phyloP scores from a whole-genome alignment of 345 rosid species.

The Mercurialis annua region DNA sequence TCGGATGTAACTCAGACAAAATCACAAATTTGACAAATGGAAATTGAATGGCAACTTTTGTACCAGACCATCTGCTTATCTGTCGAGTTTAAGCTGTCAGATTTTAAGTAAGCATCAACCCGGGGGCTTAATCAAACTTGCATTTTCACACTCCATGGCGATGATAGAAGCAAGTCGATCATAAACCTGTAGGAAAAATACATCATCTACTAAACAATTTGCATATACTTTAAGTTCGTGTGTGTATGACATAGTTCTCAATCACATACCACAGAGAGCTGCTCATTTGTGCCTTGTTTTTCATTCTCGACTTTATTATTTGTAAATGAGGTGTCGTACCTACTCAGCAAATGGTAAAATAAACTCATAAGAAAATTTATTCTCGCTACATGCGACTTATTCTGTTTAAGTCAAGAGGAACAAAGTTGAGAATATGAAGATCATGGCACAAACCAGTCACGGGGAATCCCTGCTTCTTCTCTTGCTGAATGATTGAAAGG shows the following conservation, averaged over 20 bases:
- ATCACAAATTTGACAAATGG: background rate
- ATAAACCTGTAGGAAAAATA: slow-evolving; percentile 45
- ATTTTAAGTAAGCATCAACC: slow-evolving; percentile 20
- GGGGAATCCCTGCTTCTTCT: slow-evolving; percentile 88
- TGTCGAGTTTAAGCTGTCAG: background rate
- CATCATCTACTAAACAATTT: background rate
- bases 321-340: slow-evolving; percentile 60
- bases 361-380: too few relatives aligned
- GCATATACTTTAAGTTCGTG: background rate
- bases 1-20: background rate
- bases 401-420: background rate
- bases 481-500: slow-evolving; percentile 90
- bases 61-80: background rate
- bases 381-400: background rate
- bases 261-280: slow-evolving; percentile 59
- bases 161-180: slow-evolving; percentile 75
- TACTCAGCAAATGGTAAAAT: slow-evolving; percentile 19
- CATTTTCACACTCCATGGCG: slow-evolving; percentile 74
- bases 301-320: slow-evolving; percentile 28
- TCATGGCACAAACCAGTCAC: slow-evolving; percentile 57
- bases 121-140: slow-evolving; percentile 42
- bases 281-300: slow-evolving; percentile 19
- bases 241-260: background rate
- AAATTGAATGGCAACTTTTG: background rate
- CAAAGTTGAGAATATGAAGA: slow-evolving; percentile 2